Base-by-base conservation (phyloP, 768 basidiomycete genomes). In the Pisolithus albus region DNA sequence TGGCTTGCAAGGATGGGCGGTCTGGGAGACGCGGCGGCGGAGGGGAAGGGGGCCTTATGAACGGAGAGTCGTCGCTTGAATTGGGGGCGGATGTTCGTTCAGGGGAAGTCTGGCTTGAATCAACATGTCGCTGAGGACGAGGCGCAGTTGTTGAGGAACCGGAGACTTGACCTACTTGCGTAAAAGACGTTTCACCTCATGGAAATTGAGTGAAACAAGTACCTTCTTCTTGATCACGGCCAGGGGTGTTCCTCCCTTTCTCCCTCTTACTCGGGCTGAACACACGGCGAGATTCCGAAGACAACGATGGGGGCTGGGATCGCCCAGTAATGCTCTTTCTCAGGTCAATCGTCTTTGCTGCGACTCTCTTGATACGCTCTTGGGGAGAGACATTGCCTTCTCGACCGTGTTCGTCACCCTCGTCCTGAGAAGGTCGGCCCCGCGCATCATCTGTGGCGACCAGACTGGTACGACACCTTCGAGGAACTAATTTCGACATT, bases 41-140 rank as follows among this genome's bases (percentile, higher is more conserved):
- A 4, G 88, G 86, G 10, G 86, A 88, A 13, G 78, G 84, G 32
- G 88, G 88, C 5, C 76, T 75, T 52, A 90, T 86, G 61, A 91
- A 89, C 5, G 82, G 80, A 15, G 79, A 80, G 43, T 82, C 81
- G 53, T 81, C 77, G 26, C 63, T 67, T 40, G 59, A 47, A 26
- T 59, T 47, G 45, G 56, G 41, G 36, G 43, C 52, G 50, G 47
- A 50, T 49, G 46, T 46, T 40, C 47, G 43, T 19, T 51, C 56
- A 40, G 53, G 19, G 23, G 39, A 10, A 26, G 42, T 37, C 36
- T 42, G 41, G 19, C 34, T 37, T 49, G 47, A 46, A 49, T 53
- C 45, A 40, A 44, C 18, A 28, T 34, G 42, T 47, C 52, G 56
- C 42, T 48, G 44, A 26, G 24, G 50, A 46, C 55, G 54, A 21